Percentiles rank a stretch among this genome's conserved stretches.
Conservation (phyloP, 2,329 filamentous ascomycete species). For the Hypoxylon sp. region DNA sequence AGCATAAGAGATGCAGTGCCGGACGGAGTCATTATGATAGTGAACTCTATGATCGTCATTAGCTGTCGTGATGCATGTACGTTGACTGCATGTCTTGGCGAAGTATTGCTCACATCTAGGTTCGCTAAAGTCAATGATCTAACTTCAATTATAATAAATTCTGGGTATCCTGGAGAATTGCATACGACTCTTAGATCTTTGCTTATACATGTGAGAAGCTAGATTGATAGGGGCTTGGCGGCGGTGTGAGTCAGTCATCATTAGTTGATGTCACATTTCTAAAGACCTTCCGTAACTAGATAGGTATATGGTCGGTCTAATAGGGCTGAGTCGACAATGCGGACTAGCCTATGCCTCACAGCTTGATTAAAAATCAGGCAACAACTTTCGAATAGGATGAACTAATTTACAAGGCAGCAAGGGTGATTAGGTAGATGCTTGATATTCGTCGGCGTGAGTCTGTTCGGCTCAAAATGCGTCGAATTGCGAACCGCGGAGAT, state of each 20-base stretch:
- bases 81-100: constrained; percentile 18
- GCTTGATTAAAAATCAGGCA: constrained; percentile 6
- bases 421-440: not conserved
- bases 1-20: not conserved
- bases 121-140: not conserved
- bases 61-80: constrained; percentile 1
- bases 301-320: constrained; percentile 4
- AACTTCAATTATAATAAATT: not conserved
- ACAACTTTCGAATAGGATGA: not conserved
- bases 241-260: constrained; percentile 6
- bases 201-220: not conserved
- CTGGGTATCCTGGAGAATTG: not conserved
- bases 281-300: not conserved
- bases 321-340: constrained; percentile 23
- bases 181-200: not conserved
- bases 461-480: not conserved
- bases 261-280: constrained; percentile 3
- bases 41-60: constrained; percentile 1
- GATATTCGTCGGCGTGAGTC: constrained; percentile 2
- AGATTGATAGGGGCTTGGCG: not conserved
- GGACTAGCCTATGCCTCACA: not conserved
- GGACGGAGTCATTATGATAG: not conserved
- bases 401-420: constrained; percentile 2
- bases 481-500: constrained; percentile 15
- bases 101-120: not conserved